Evolutionary conservation across 345 rosid species (phyloP).

Genomic region (Hibiscus mutabilis): DNA sequence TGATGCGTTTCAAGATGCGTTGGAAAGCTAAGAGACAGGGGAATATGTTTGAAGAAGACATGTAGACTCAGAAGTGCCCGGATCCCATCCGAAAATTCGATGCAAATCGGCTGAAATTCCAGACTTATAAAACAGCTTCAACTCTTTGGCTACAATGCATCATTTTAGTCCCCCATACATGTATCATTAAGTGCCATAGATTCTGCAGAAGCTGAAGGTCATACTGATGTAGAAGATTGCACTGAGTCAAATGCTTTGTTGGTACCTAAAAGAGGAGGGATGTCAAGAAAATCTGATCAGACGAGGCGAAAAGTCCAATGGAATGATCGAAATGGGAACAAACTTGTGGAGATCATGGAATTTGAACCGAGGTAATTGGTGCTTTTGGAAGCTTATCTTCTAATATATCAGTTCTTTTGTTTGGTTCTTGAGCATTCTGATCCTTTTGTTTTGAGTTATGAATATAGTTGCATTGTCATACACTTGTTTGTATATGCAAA

Average conservation of each 20-base stretch:
- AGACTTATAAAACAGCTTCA: too few species aligned
- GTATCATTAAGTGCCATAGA: neutral
- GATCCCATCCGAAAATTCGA: too few species aligned
- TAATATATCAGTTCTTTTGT: neutral
- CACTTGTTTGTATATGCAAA: constrained; percentile 5
- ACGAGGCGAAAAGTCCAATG: constrained; percentile 73
- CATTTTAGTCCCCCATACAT: too few species aligned
- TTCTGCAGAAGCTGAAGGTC: constrained; percentile 33
- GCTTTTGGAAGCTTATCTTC: neutral
- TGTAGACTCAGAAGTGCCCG: too few species aligned
- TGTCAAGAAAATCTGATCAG: constrained; percentile 54
- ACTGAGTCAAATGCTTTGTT: constrained; percentile 66
- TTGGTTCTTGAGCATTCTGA: constrained; percentile 5
- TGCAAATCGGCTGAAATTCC: too few species aligned
- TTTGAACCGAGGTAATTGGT: constrained; percentile 75
- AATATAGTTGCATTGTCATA: neutral
- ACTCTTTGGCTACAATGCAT: too few species aligned
- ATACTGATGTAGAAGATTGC: constrained; percentile 45
- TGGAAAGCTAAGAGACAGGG: too few species aligned
- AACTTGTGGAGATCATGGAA: constrained; percentile 76
- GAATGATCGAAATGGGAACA: constrained; percentile 80
- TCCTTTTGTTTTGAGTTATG: constrained; percentile 7
- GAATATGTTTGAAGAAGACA: too few species aligned
- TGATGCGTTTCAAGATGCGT: too few species aligned
- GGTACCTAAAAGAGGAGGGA: constrained; percentile 68